Evolutionary conservation across 2,329 filamentous ascomycete species (phyloP), one percentile per base, ranked within the genome.

Genomic region (Colletotrichum spinosum): DNA sequence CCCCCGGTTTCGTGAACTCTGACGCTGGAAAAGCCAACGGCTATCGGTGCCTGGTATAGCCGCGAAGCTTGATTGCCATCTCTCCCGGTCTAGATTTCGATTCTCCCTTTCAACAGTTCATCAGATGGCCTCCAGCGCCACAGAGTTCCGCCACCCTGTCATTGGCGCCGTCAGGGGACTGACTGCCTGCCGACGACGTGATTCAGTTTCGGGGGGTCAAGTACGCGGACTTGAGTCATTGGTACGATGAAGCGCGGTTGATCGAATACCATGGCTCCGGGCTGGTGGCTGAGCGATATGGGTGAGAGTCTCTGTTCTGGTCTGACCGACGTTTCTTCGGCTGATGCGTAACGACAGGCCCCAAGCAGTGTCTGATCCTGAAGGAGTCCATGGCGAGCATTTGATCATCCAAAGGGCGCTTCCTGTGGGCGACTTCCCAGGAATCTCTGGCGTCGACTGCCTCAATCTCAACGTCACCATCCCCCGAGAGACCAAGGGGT

Each of bases 401-500:
- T 69, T 72, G 2, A 78, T 83, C 61, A 79, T 86, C 13, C 84
- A 87, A 59, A 77, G 86, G 8, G 70, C 75, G 0, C 72, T 86
- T 1, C 79, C 83, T 44, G 71, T 73, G 54, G 70, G 70, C 8
- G 48, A 42, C 12, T 71, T 74, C 12, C 76, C 79, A 48, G 74
- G 76, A 2, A 76, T 79, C 55, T 85, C 81, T 10, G 84, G 84
- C 25, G 68, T 79, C 3, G 80, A 86, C 54, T 80, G 84, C 38
- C 72, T 88, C 33, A 85, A 84, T 53, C 72, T 87, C 15, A 86
- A 86, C 65, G 80, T 87, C 52, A 80, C 81, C 0, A 75, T 82
- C 0, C 84, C 84, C 7, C 15, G 6, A 8, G 67, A 61, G 11
- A 48, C 42, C n/a, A 60, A 71, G 50, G 9, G 54, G 39, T 0